phyloP scores from a whole-genome alignment of 352 stramenopile species.

The Detonula confervacea region DNA sequence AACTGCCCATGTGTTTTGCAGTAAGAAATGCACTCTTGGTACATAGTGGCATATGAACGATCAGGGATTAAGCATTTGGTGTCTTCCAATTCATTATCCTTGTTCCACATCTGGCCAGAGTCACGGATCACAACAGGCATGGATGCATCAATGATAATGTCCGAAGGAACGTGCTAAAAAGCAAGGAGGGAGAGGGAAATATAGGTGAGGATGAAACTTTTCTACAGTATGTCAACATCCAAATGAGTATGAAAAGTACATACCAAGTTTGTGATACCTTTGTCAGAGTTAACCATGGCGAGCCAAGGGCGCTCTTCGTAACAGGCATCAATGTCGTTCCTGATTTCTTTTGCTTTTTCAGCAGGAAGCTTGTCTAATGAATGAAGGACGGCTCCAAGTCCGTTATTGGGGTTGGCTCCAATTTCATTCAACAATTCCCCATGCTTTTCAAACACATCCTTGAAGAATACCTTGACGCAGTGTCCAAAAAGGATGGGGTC shows the following conservation, averaged over 20 bases:
- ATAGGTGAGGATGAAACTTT: conserved; percentile 1
- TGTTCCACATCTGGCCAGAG: conserved; percentile 88
- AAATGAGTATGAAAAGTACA: conserved; percentile 55
- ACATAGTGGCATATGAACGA: conserved; percentile 86
- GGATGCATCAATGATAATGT: conserved; percentile 88
- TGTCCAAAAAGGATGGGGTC: conserved; percentile 89
- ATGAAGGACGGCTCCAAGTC: conserved; percentile 77
- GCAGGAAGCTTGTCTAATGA: conserved; percentile 71
- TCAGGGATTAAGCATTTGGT: conserved; percentile 88
- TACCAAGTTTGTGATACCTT: conserved; percentile 87
- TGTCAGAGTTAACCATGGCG: conserved; percentile 86
- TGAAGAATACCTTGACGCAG: conserved; percentile 86
- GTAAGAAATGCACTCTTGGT: conserved; percentile 84
- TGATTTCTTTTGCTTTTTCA: conserved; percentile 70
- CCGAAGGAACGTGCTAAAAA: conserved; percentile 59
- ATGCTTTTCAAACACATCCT: conserved; percentile 86
- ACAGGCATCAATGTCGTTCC: conserved; percentile 80
- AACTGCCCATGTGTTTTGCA: conserved; percentile 81
- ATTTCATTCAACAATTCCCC: conserved; percentile 77
- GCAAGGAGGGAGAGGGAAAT: background rate
- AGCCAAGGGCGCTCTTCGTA: conserved; percentile 84
- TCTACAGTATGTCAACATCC: background rate
- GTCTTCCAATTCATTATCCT: conserved; percentile 84
- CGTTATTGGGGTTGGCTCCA: conserved; percentile 86
- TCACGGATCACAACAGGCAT: conserved; percentile 87